Conservation (phyloP, 2,329 filamentous ascomycete genomes). For the Aspergillus sp. region DNA sequence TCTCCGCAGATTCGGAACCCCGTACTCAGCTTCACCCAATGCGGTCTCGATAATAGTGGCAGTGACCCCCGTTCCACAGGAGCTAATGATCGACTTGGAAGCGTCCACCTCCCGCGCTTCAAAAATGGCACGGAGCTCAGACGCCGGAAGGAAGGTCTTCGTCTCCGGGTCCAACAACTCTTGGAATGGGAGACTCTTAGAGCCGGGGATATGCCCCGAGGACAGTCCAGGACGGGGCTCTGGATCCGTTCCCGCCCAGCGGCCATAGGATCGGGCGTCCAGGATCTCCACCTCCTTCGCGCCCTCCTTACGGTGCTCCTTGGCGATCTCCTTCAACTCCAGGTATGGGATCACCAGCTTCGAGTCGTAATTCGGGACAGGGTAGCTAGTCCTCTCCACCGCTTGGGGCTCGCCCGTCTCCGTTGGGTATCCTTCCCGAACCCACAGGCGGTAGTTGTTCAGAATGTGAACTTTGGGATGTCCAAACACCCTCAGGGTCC, state of each 20-base stretch:
- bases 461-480: constrained; percentile 84
- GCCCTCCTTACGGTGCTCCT: constrained; percentile 77
- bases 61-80: constrained; percentile 91
- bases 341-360: constrained; percentile 75
- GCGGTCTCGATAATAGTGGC: constrained; percentile 88
- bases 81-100: constrained; percentile 76
- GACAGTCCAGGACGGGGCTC: constrained; percentile 84
- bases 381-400: constrained; percentile 44
- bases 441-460: constrained; percentile 96
- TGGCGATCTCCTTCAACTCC: constrained; percentile 72
- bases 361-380: constrained; percentile 56
- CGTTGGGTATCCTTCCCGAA: constrained; percentile 75
- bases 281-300: constrained; percentile 81
- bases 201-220: constrained; percentile 88
- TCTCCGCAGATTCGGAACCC: constrained; percentile 62
- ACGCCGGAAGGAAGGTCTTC: constrained; percentile 71
- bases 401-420: constrained; percentile 63
- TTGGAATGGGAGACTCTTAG: constrained; percentile 76
- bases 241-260: constrained; percentile 78
- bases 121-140: constrained; percentile 73
- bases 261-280: constrained; percentile 75
- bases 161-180: constrained; percentile 77
- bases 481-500: constrained; percentile 89
- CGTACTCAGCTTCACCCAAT: constrained; percentile 73
- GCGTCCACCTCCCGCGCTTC: constrained; percentile 76